phyloP scores from a whole-genome alignment of 2,329 filamentous ascomycete genomes.

The Pyricularia sp. region DNA sequence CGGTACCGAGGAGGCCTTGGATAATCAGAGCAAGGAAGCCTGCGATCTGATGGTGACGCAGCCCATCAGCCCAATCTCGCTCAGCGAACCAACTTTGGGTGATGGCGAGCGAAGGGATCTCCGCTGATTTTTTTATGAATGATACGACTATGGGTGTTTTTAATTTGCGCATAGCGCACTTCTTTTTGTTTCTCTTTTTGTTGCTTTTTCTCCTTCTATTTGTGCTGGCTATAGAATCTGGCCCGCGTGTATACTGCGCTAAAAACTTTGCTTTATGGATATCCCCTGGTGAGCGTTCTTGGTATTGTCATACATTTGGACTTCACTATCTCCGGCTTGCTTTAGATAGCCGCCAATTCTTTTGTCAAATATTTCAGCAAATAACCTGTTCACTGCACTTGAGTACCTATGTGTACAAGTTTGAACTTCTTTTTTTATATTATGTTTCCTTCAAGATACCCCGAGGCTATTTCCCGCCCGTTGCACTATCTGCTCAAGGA shows the following conservation, averaged over 20 bases:
- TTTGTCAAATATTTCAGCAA: neutral
- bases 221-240: neutral
- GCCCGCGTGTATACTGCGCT: neutral
- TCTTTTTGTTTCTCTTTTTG: neutral
- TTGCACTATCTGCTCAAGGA: neutral
- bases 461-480: neutral
- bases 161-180: neutral
- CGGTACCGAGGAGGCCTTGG: neutral
- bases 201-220: neutral
- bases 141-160: neutral
- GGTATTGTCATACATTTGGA: neutral
- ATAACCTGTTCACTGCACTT: neutral
- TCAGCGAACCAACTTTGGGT: neutral
- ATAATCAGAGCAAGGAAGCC: neutral
- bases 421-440: neutral
- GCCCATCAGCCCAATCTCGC: conserved; percentile 7
- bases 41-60: neutral
- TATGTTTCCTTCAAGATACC: neutral
- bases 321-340: neutral
- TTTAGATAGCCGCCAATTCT: too few relatives aligned
- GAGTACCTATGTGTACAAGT: neutral
- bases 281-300: neutral
- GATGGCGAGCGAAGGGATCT: neutral
- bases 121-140: neutral
- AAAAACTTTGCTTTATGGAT: neutral